Conservation (phyloP, 164 flowering plant species). For the Aristolochia contorta region DNA sequence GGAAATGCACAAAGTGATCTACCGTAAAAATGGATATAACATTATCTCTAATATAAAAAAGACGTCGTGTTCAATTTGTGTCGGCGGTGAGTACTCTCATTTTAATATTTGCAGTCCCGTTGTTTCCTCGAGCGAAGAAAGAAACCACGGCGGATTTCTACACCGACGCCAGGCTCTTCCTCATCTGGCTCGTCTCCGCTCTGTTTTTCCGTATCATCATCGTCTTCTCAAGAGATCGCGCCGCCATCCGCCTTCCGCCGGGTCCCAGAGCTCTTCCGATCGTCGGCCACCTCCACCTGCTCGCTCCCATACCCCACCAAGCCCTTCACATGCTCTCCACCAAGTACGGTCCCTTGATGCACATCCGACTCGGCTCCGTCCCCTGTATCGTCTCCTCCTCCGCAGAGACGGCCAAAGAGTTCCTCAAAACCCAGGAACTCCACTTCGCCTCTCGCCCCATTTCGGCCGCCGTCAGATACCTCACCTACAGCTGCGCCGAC, state of each 20-base stretch:
- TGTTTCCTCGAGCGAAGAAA: neutral
- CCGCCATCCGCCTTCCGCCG: conserved; percentile 29
- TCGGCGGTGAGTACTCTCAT: no score
- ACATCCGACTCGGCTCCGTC: conserved; percentile 38
- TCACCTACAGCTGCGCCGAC: conserved; percentile 29
- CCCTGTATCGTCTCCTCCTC: conserved; percentile 36
- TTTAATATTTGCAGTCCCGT: no score
- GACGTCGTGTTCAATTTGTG: no score
- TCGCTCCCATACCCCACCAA: conserved; percentile 38
- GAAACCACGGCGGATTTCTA: conserved; percentile 11
- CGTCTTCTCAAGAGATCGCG: conserved; percentile 7
- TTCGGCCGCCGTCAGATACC: conserved; percentile 20
- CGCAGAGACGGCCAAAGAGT: conserved; percentile 30
- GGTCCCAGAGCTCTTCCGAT: conserved; percentile 39
- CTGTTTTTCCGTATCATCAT: conserved; percentile 13
- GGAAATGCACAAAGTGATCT: no score
- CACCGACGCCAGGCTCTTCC: conserved; percentile 13
- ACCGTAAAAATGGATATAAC: no score
- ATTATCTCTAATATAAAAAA: no score
- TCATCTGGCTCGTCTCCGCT: conserved; percentile 18
- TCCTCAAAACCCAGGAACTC: conserved; percentile 43
- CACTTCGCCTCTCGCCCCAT: conserved; percentile 27
- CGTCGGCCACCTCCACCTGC: conserved; percentile 55
- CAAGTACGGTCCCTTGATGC: conserved; percentile 43
- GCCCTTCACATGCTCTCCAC: conserved; percentile 30